Evolutionary conservation across 345 rosid species (phyloP), one percentile per base, ranked within the genome.

Genomic region (Boechera retrofracta): DNA sequence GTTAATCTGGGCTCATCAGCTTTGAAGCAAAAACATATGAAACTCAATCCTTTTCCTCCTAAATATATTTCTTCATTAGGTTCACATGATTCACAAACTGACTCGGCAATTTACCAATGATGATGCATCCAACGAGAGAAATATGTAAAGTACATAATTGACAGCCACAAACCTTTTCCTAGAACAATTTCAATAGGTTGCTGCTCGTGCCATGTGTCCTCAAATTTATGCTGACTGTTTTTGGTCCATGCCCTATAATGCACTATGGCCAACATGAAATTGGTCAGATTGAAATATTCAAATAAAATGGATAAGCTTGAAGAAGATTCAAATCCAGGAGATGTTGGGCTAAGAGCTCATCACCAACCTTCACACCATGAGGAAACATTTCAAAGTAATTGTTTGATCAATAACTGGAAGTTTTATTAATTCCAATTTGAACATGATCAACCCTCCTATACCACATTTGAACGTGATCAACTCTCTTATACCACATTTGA

Each of bases 161-260:
- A 29, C 5, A 32, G 35, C 24, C 32, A 71, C 53, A 66, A 85
- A 90, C 95, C 98, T 90, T 92, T 94, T 32, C 97, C 98, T 77
- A 92, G 49, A 45, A 92, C 82, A 87, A 92, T 74, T 81, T 89
- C 97, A 79, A 87, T 58, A 7, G 95, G 98, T 53, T 86, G 95
- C 73, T 89, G 97, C 67, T 94, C 98, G 49, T 83, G 84, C 95
- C 98, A 86, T 18, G 97, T 92, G 69, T 92, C 98, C 64, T 92
- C 98, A 72, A 90, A 92, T 77, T 94, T 92, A 81, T 94, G 98
- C 75, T 78, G 87, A 12, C 90, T 83, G 81, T 85, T 74, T 81
- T 90, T 88, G 28, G 90, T 75, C 98, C 98, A 94, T 75, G 84
- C 98, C 80, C 83, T 89, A 74, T 89, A 92, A 80, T 94, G 97